Evolutionary conservation across 2,329 filamentous ascomycete species (phyloP), one percentile per base, ranked within the genome.

Genomic region (Pestalotiopsis sp.): DNA sequence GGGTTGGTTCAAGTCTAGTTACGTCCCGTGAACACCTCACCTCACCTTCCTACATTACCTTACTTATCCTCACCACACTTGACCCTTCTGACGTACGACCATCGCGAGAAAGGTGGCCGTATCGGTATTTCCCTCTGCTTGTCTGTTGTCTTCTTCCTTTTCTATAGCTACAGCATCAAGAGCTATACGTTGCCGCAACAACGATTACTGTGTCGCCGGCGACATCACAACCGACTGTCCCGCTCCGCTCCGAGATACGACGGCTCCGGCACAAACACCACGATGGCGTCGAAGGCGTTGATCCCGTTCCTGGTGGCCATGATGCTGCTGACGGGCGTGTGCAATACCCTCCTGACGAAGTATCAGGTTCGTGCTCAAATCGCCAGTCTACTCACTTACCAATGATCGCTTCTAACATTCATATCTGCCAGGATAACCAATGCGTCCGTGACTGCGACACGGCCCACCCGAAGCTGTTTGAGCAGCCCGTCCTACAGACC

Each of bases 281-380:
- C 62, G 66, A 97, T 97, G 93, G 87, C 92, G 74, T 86, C 88
- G 73, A 89, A 88, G 79, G 88, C 88, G 49, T 79, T 94, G 67
- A 88, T 98, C 70, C 94, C 94, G 49, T 88, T 98, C 77, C 86
- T 98, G 71, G 94, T 98, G 80, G 92, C 87, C 75, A 97, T 98
- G 93, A 98, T 98, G 95, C 86, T 98, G 78, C 83, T 97, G 78
- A 98, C 95, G 27, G 95, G 95, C 71, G 94, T 97, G 71, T 97
- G 94, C 86, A 99, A 99, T 80, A 99, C 96, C 1, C 89, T 99
- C 70, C 86, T 99, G 76, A 98, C 95, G 74, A 99, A 99, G 79
- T 98, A 95, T 77, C 95, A 98, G 85, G 94, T 95, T 81, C 70
- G 84, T 78, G 59, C 57, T 70, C 49, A 31, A 20, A 20, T 17